phyloP scores from a whole-genome alignment of 306 rosid genomes.

The Oemleria cerasiformis region DNA sequence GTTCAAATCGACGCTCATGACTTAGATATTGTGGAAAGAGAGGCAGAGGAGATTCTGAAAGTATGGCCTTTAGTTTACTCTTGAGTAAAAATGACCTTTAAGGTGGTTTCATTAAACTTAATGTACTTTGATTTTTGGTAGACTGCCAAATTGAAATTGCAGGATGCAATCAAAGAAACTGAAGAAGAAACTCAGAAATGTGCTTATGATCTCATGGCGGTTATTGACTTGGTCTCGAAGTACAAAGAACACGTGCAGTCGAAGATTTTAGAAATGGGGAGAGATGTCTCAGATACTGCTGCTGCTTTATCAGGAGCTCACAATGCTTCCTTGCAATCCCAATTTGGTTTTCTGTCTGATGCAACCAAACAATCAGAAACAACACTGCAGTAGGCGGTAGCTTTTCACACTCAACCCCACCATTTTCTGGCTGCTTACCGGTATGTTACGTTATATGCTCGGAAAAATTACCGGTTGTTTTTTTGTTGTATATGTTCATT shows the following conservation, averaged over 20 bases:
- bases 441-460: neutral
- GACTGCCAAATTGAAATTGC: conserved; percentile 61
- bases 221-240: conserved; percentile 57
- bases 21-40: conserved; percentile 58
- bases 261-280: conserved; percentile 58
- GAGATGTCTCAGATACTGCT: conserved; percentile 54
- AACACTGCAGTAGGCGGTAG: neutral
- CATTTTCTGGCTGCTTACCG: neutral
- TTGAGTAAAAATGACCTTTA: neutral
- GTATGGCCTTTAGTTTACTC: conserved; percentile 26
- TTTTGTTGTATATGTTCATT: no score
- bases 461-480: no score
- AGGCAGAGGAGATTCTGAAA: conserved; percentile 66
- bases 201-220: conserved; percentile 47
- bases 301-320: conserved; percentile 46
- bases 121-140: conserved; percentile 25
- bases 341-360: conserved; percentile 20
- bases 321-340: conserved; percentile 37
- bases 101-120: neutral
- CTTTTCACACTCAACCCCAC: neutral
- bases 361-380: neutral
- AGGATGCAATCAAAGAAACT: conserved; percentile 50
- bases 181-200: conserved; percentile 58
- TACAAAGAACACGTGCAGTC: conserved; percentile 55
- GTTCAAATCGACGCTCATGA: conserved; percentile 47